Conservation (phyloP, 441 rosid species). For the Oxalis stricta region DNA sequence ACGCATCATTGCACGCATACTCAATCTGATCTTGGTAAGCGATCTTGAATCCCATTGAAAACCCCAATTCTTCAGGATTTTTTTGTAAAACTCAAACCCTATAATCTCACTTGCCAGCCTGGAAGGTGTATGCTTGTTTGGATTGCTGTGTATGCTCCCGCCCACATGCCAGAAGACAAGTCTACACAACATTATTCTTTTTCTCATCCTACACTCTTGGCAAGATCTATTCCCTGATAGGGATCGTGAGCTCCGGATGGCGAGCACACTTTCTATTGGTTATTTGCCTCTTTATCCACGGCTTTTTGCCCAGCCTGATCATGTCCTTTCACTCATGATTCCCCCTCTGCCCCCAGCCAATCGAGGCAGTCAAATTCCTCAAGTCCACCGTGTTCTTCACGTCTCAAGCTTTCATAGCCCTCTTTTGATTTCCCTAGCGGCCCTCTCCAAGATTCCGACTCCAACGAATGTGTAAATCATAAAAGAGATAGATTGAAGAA, state of each 20-base stretch:
- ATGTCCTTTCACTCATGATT: constrained; percentile 17
- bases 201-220: too few species aligned
- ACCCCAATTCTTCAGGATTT: constrained; percentile 13
- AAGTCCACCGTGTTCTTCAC: constrained; percentile 24
- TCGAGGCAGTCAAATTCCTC: constrained; percentile 22
- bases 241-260: too few species aligned
- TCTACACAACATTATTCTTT: too few species aligned
- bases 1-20: constrained; percentile 44
- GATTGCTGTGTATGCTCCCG: too few species aligned
- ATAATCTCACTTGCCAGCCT: constrained; percentile 17
- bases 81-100: constrained; percentile 31
- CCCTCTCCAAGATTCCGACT: constrained; percentile 26
- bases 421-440: constrained; percentile 19
- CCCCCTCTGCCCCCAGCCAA: not conserved
- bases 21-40: constrained; percentile 25
- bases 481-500: too few species aligned
- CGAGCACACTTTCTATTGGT: too few species aligned
- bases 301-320: too few species aligned
- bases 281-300: too few species aligned
- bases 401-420: constrained; percentile 13
- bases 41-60: constrained; percentile 32
- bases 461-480: constrained; percentile 29
- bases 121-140: too few species aligned
- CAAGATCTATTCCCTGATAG: too few species aligned
- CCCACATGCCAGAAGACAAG: too few species aligned